Conservation (phyloP, 441 rosid species). For the Manihot esculenta region DNA sequence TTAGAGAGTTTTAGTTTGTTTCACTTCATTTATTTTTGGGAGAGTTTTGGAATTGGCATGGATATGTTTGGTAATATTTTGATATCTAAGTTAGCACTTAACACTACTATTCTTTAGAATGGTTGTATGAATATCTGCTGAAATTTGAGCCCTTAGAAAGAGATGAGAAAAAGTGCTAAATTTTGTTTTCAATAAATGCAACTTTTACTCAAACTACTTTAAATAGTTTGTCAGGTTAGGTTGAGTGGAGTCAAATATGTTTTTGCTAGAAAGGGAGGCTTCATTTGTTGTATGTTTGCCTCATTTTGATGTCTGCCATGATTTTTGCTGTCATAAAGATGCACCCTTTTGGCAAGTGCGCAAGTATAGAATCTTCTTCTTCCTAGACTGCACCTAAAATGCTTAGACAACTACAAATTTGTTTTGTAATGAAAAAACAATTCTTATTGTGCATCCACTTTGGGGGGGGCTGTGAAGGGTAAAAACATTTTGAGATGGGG, state of each 20-base stretch:
- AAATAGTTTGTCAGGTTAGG: not conserved
- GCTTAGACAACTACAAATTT: not conserved
- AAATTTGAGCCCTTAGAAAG: conserved; percentile 4
- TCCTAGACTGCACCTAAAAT: not conserved
- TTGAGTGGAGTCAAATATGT: not conserved
- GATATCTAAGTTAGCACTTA: not conserved
- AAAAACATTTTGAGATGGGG: not conserved
- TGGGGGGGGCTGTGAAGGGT: not conserved
- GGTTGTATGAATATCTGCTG: too few species aligned
- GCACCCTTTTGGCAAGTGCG: not conserved
- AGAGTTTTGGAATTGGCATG: too few species aligned
- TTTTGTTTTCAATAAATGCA: conserved; percentile 1
- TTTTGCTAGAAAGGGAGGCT: not conserved
- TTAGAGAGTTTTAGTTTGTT: not conserved
- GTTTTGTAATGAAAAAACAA: not conserved
- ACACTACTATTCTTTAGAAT: not conserved
- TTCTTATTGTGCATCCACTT: not conserved
- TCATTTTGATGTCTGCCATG: not conserved
- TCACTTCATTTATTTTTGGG: not conserved
- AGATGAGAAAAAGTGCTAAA: conserved; percentile 4
- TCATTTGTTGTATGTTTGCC: not conserved
- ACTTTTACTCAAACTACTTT: not conserved
- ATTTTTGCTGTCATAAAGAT: not conserved
- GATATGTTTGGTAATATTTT: too few species aligned
- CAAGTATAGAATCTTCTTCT: not conserved